Base-by-base conservation (phyloP, 106 monocot species). In the Allium fistulosum region DNA sequence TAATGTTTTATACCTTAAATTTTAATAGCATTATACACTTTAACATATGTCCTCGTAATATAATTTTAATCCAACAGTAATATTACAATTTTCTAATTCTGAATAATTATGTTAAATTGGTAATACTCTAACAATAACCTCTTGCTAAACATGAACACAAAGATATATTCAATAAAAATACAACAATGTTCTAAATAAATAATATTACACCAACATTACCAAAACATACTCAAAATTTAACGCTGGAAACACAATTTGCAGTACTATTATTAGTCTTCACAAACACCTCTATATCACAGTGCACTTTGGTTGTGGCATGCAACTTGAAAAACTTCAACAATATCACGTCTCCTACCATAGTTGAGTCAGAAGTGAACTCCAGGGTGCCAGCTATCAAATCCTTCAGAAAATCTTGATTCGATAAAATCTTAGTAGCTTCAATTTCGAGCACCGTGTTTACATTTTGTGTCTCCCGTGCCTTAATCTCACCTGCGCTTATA, bases 331-430 rank as follows among this genome's bases (percentile, higher is more conserved):
- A 52, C 49, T 57, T 58, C 0, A 81, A 49, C 0, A 86, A 5
- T 47, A 76, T 49, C 60, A 70, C 81, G 64, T 76, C 79, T 18
- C 85, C 81, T 0, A 27, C 72, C 59, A 86, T 16, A 7, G 11
- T 66, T 60, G 73, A 68, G 8, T 28, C 53, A 3, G 81, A 68
- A 18, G 62, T 68, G 46, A 86, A 53, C 49, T 70, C 63, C 67
- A 85, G 15, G 11, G 14, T 18, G 58, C 81, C 78, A 1, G 75
- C 26, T 4, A 17, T 7, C n/a, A 77, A 3, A 15, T 81, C 78
- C 10, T 7, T 12, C 49, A 55, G 1, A 27, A 85, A 85, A 11
- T 17, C 13, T 0, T 65, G 63, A 45, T 51, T 70, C 2, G 37
- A 3, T 4, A 16, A 11, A 57, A 86, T 52, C 62, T 47, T 70